Base-by-base conservation (phyloP, 192 early-diverging fungal genomes). In the Gryganskiella cystojenkinii region DNA sequence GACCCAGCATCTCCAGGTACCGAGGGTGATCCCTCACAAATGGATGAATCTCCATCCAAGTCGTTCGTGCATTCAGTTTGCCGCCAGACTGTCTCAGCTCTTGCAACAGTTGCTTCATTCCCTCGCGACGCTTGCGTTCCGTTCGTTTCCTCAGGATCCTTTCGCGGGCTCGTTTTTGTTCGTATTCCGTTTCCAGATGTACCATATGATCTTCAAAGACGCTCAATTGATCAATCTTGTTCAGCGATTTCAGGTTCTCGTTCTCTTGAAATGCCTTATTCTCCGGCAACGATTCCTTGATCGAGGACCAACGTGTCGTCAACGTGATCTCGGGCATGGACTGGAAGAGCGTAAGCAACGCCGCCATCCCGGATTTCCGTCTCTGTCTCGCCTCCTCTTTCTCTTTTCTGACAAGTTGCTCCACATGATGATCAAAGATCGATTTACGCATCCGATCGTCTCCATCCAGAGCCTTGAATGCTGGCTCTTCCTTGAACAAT, bases 41-140 rank as follows among this genome's bases (percentile, higher is more conserved):
- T 3, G 92, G 91, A 65, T 91, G 93, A 9, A 97, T 82, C 44
- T 97, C 92, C 70, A 89, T 91, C 98, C 98, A 99, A 43, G 87
- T 87, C 4, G 90, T 88, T n/a, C 83, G 82, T 6, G 92, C 87
- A 66, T 91, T 89, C 25, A 98, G 81, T 15, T 85, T 68, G 0
- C 83, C 85, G n/a, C 81, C 78, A 8, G 50, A 63, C n/a, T n/a
- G n/a, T 24, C 68, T 73, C 28, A 94, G 66, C 62, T 95, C 91
- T 0, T 78, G 61, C 43, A 99, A 80, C 22, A 97, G 84, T 15
- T 84, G 81, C 45, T 87, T 87, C 80, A 92, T 94, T 2, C 65
- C 82, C 42, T 91, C 93, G 28, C 98, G 89, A 57, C 86, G 82
- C 47, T 89, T 88, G 7, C 96, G 85, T 71, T 95, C 93, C 28